Base-by-base conservation (phyloP, 257 asterid genomes). In the Penstemon eatonii region DNA sequence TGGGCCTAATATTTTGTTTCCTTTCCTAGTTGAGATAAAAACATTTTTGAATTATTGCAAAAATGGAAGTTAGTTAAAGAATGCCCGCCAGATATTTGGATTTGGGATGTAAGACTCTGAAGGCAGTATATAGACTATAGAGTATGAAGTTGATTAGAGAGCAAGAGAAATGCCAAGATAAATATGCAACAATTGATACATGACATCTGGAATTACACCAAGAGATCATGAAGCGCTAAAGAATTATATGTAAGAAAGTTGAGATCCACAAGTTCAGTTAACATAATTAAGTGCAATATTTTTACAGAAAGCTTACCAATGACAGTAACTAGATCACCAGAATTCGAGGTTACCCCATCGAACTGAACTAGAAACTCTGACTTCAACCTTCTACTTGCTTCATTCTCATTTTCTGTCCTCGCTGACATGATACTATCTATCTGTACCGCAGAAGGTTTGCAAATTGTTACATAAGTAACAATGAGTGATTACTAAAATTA, bases 341-440 rank as follows among this genome's bases (percentile, higher is more conserved):
- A 87, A 79, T 68, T 84, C 60, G 97, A 90, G 47, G 96, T 73
- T 42, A 93, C 99, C 73, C 99, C 99, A 76, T 93, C 99, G 50
- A 93, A 93, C 82, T 93, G 99, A 74, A 93, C 88, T 67, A 93
- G 82, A 70, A 93, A 93, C 83, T 93, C 99, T 0, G 99, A 93
- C 75, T 93, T 93, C 84, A 93, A 73, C 84, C 99, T 90, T 82
- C 99, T 81, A 84, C 97, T 93, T 52, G 99, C 92, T 90, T 93
- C 99, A 82, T 93, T 93, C 81, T 93, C 99, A 63, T 79, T 83
- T 63, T 89, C 83, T 8, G 95, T 93, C 78, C 99, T 90, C 51
- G 96, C 79, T 58, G 99, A 93, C 99, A 93, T 93, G 71, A 90
- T 87, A 78, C 99, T 93, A 79, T 93, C 99, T 39, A 93, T 93